Evolutionary conservation across 164 flowering plant species (phyloP).

Genomic region (Warburgia ugandensis): DNA sequence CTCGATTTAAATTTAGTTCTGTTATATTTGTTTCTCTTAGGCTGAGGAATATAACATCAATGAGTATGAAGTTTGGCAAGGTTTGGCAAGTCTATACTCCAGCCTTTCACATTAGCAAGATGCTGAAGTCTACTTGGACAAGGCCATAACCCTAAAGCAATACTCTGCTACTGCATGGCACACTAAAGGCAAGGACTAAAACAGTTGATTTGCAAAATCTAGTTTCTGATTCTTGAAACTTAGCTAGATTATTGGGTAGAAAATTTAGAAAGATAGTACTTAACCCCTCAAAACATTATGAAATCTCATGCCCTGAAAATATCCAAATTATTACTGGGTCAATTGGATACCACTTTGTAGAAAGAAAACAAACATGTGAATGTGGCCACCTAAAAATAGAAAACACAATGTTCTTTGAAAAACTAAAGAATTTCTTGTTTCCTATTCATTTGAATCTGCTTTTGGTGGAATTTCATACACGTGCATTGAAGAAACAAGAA

Average conservation of each 20-base stretch:
- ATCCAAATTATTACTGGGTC: too few species aligned
- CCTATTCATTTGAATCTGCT: too few species aligned
- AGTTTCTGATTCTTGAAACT: neutral
- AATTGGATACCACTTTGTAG: neutral
- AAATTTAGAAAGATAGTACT: neutral
- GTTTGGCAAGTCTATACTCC: conserved; percentile 75
- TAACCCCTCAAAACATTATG: too few species aligned
- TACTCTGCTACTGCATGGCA: conserved; percentile 55
- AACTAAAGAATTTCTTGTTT: too few species aligned
- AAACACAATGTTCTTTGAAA: too few species aligned
- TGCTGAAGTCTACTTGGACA: conserved; percentile 79
- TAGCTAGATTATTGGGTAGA: neutral
- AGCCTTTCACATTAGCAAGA: conserved; percentile 91
- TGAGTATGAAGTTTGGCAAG: conserved; percentile 95
- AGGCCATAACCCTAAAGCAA: conserved; percentile 57
- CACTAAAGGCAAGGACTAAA: conserved; percentile 59
- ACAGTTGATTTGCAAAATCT: too few species aligned
- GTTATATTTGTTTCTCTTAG: conserved; percentile 9
- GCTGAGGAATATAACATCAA: conserved; percentile 44
- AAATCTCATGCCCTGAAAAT: too few species aligned
- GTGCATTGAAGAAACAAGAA: too few species aligned
- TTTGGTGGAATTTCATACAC: too few species aligned
- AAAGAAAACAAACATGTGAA: too few species aligned
- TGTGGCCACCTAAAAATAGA: too few species aligned
- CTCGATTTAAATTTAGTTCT: neutral